These are phyloP conservation scores for Magnusiomyces sp. DNA, from an alignment of 1,139 yeast species.

Conservation along the genomic window DNA sequence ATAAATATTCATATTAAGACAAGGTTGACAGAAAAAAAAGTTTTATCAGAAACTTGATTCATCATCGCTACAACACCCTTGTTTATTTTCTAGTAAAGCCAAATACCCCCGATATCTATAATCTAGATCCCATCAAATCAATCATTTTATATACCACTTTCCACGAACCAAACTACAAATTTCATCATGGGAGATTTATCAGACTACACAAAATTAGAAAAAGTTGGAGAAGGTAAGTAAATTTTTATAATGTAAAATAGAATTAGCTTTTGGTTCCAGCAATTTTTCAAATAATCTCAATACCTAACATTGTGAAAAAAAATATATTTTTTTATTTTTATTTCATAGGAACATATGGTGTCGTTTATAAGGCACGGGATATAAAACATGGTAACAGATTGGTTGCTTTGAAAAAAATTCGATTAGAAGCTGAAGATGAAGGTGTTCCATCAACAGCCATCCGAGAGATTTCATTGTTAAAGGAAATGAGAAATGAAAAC, in stretches of 20 bases:
- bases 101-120: too few species aligned
- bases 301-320: not conserved
- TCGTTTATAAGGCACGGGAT: conserved; percentile 92
- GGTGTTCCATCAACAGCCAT: conserved; percentile 99
- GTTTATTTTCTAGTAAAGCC: too few species aligned
- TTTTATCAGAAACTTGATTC: too few species aligned
- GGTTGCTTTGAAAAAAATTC: conserved; percentile 89
- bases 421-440: conserved; percentile 95
- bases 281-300: too few species aligned
- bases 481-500: conserved; percentile 88
- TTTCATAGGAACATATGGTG: conserved; percentile 75
- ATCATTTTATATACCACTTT: too few species aligned
- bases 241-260: not conserved
- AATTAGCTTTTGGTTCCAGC: too few species aligned
- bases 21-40: too few species aligned
- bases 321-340: too few species aligned
- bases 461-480: conserved; percentile 85
- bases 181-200: conserved; percentile 70
- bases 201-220: conserved; percentile 88
- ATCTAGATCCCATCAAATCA: too few species aligned
- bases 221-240: conserved; percentile 84
- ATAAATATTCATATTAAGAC: too few species aligned
- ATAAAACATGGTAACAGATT: conserved; percentile 80
- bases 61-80: too few species aligned
- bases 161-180: too few species aligned